Conservation (phyloP, 1,284 basidiomycete genomes). For the Mycena citricolor region DNA sequence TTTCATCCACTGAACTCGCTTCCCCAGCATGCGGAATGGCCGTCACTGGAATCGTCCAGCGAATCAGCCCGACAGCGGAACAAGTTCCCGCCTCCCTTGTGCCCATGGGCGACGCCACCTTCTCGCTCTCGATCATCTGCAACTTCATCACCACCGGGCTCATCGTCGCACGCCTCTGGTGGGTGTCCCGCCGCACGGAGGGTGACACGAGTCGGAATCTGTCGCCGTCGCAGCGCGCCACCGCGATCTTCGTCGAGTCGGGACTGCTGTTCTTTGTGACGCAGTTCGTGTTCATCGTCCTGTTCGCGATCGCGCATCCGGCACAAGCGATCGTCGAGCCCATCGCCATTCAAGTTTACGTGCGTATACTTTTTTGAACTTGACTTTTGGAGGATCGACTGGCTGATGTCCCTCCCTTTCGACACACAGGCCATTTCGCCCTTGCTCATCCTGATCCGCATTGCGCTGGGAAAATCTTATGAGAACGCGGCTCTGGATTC, state of each 20-base stretch:
- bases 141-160: slow-evolving; percentile 40
- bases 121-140: slow-evolving; percentile 37
- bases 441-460: slow-evolving; percentile 15
- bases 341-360: slow-evolving; percentile 42
- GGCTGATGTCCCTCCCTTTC: background rate
- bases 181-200: slow-evolving; percentile 26
- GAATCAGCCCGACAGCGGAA: slow-evolving; percentile 27
- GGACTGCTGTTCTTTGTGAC: slow-evolving; percentile 39
- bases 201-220: slow-evolving; percentile 4
- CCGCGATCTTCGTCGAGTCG: slow-evolving; percentile 39
- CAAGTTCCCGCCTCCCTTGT: slow-evolving; percentile 31
- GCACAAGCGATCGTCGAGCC: slow-evolving; percentile 37
- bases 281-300: slow-evolving; percentile 41
- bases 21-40: slow-evolving; percentile 30
- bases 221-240: slow-evolving; percentile 27
- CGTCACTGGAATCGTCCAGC: slow-evolving; percentile 26
- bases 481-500: no score
- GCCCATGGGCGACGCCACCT: slow-evolving; percentile 33
- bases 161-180: slow-evolving; percentile 39
- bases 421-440: slow-evolving; percentile 7
- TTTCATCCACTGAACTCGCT: background rate
- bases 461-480: slow-evolving; percentile 5
- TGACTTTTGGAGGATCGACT: no score
- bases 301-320: slow-evolving; percentile 35
- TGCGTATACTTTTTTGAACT: no score